phyloP scores from a whole-genome alignment of 1,139 yeast genomes.

The Candida labiduridarum region DNA sequence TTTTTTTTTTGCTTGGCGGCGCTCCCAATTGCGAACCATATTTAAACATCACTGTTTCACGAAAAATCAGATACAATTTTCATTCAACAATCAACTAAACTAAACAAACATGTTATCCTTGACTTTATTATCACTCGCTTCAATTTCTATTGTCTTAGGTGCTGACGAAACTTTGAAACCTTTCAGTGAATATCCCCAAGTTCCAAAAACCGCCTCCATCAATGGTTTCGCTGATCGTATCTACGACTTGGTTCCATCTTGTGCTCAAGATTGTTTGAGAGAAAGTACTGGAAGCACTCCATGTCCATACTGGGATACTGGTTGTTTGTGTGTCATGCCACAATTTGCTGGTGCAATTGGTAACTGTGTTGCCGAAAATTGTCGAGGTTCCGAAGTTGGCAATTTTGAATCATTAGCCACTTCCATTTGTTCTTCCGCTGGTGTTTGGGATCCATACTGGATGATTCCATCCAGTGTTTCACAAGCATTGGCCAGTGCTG shows the following conservation, averaged over 20 bases:
- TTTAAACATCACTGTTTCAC: background rate
- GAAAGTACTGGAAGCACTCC: constrained; percentile 27
- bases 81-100: background rate
- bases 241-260: constrained; percentile 23
- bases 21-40: background rate
- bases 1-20: background rate
- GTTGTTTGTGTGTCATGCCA: constrained; percentile 40
- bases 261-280: constrained; percentile 25
- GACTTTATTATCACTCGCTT: background rate
- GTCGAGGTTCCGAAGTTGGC: constrained; percentile 38
- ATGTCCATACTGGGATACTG: constrained; percentile 42
- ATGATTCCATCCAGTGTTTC: constrained; percentile 39
- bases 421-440: constrained; percentile 43
- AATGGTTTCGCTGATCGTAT: constrained; percentile 43
- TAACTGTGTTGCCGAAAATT: constrained; percentile 30
- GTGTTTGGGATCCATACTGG: constrained; percentile 46
- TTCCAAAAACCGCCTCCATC: constrained; percentile 35
- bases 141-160: background rate
- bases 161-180: constrained; percentile 9
- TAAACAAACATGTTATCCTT: background rate
- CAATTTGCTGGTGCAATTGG: constrained; percentile 31
- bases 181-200: constrained; percentile 32
- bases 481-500: constrained; percentile 34
- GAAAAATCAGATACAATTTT: no score
- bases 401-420: constrained; percentile 41